Conservation (phyloP, 129 eudicot species). For the Tanacetum coccineum region DNA sequence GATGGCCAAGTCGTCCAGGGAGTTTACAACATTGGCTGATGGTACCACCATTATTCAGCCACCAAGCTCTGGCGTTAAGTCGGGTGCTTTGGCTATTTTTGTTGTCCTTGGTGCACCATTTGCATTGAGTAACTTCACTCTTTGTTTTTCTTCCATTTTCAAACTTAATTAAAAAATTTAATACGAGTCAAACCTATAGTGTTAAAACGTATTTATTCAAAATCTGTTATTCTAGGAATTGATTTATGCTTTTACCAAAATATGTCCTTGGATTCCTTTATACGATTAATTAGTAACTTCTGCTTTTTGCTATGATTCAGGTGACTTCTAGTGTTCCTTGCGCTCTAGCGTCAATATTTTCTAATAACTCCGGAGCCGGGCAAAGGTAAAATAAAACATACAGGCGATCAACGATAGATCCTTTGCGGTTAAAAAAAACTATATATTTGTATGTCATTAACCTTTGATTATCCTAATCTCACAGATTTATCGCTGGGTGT, state of each 20-base stretch:
- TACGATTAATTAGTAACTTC: not conserved
- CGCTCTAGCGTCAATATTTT: conserved; percentile 65
- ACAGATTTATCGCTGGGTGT: conserved; percentile 28
- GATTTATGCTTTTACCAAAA: not conserved
- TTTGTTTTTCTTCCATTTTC: no score
- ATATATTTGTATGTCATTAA: not conserved
- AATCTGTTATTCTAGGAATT: conserved; percentile 2
- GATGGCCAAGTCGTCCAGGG: no score
- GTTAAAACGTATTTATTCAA: not conserved
- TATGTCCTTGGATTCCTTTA: not conserved
- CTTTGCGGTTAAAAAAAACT: no score
- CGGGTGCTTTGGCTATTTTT: conserved; percentile 34
- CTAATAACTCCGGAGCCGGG: conserved; percentile 42
- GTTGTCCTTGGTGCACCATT: conserved; percentile 47
- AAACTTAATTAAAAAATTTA: no score
- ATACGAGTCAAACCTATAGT: no score
- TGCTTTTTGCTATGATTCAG: conserved; percentile 24
- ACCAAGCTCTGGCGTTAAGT: conserved; percentile 34
- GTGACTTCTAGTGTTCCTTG: conserved; percentile 69
- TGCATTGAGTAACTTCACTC: no score
- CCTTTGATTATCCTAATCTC: not conserved
- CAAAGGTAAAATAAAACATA: conserved; percentile 40
- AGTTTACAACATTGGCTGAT: not conserved
- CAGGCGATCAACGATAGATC: no score
- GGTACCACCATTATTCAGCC: conserved; percentile 8